Conservation (phyloP, 805 yeast species). For the Nakazawaea holstii region DNA sequence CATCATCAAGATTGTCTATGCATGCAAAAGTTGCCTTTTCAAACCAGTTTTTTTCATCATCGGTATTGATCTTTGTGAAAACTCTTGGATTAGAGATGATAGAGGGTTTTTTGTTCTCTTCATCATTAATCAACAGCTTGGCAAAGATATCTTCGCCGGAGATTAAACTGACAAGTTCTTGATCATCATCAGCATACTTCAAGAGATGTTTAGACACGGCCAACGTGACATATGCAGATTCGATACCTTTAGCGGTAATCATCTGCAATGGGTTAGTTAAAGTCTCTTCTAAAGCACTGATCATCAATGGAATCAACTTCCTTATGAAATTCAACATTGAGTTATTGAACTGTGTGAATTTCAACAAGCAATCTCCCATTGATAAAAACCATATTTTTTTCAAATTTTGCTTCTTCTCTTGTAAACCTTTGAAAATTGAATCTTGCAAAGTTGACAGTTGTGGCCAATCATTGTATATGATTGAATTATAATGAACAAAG, state of each 20-base stretch:
- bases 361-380: slow-evolving; percentile 32
- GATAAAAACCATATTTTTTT: slow-evolving; percentile 64
- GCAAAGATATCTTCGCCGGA: slow-evolving; percentile 24
- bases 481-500: slow-evolving; percentile 35
- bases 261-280: slow-evolving; percentile 47
- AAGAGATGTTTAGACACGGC: slow-evolving; percentile 19
- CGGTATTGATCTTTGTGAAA: slow-evolving; percentile 40
- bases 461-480: slow-evolving; percentile 18
- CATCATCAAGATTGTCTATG: slow-evolving; percentile 17
- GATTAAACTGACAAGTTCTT: slow-evolving; percentile 12
- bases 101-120: slow-evolving; percentile 33
- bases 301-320: slow-evolving; percentile 21
- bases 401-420: slow-evolving; percentile 57
- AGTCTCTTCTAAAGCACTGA: slow-evolving; percentile 36
- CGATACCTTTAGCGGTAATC: slow-evolving; percentile 44
- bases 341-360: slow-evolving; percentile 7
- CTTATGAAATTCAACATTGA: slow-evolving; percentile 14
- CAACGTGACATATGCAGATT: slow-evolving; percentile 48
- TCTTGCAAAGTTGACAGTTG: slow-evolving; percentile 20
- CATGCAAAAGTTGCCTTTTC: slow-evolving; percentile 36
- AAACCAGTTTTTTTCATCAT: slow-evolving; percentile 48
- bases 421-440: slow-evolving; percentile 51
- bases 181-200: slow-evolving; percentile 8
- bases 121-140: slow-evolving; percentile 29
- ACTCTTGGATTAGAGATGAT: slow-evolving; percentile 42